phyloP scores from a whole-genome alignment of 257 asterid species.

The Solanum tarijense region DNA sequence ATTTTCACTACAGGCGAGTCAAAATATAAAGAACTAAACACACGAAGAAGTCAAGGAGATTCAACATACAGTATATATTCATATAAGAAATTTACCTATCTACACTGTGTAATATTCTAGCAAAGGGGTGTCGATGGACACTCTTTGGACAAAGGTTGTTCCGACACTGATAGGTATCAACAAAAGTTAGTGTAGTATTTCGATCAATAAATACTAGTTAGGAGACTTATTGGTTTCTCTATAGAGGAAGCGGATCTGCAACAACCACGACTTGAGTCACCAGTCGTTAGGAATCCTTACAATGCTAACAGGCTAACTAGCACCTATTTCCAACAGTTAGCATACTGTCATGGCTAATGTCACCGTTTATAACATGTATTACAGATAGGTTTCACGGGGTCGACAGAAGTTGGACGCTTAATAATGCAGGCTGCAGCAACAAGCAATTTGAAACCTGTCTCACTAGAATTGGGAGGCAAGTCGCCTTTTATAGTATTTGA shows the following conservation, averaged over 20 bases:
- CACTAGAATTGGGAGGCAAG: constrained; percentile 38
- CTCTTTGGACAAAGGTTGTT: neutral
- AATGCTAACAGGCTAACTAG: neutral
- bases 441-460: constrained; percentile 35
- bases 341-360: neutral
- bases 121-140: neutral
- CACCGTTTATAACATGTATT: neutral
- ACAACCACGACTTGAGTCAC: neutral
- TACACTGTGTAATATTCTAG: neutral
- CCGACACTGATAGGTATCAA: neutral
- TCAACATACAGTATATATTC: neutral
- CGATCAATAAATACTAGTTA: neutral
- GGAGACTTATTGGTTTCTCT: neutral
- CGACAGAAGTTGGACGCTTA: constrained; percentile 33
- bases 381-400: constrained; percentile 38
- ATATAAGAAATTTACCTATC: neutral
- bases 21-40: neutral
- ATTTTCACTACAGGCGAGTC: neutral
- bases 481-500: constrained; percentile 25
- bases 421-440: constrained; percentile 39
- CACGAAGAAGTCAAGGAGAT: neutral
- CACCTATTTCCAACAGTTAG: neutral
- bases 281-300: neutral
- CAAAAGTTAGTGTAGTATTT: neutral
- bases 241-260: neutral